Base-by-base conservation (phyloP, 306 rosid species). In the Dalbergia oliveri region DNA sequence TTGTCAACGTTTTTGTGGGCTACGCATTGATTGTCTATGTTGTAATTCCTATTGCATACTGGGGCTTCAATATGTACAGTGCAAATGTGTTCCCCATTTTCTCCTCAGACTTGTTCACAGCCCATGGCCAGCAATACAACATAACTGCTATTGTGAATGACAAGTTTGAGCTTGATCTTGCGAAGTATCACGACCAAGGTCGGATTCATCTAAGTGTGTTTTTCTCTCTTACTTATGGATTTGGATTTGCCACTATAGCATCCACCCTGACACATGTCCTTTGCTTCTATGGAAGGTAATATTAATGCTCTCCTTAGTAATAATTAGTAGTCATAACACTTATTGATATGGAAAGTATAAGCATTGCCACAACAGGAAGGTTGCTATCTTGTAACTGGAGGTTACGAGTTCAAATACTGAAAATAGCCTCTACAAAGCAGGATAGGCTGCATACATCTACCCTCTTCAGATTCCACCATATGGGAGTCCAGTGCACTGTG, bases 211-310 rank as follows among this genome's bases (percentile, higher is more conserved):
- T 90, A 0, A 88, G 97, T 60, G 81, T 68, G 60, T 87, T 90
- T 64, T 90, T 93, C 5, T 56, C 94, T 53, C 88, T 90, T 69
- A 80, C 77, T 34, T 89, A 88, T 62, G 96, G 93, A 6, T 90
- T 90, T 75, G 95, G 97, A 51, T 93, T 93, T 45, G 97, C 92
- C 81, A 83, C 94, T 64, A 80, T 93, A 8, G 88, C 96, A 3
- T 15, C 97, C 67, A 93, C 96, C 34, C 66, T 90, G 9, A 85
- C 91, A 1, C 97, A 90, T 65, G 96, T 93, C 66, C 84, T 69
- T 13, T 74, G 86, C 67, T 93, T 93, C 83, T 74, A 91, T 72
- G 96, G 94, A 89, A 84, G 94, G 97, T 37, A 26, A 26, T 26
- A 26, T 26, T 90, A 64, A 60, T 31, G 34, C 21, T 64, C 34